Percentiles rank a stretch among this genome's conserved stretches.
phyloP scores from a whole-genome alignment of 1,284 basidiomycete genomes.

The Coniferiporia weirii region DNA sequence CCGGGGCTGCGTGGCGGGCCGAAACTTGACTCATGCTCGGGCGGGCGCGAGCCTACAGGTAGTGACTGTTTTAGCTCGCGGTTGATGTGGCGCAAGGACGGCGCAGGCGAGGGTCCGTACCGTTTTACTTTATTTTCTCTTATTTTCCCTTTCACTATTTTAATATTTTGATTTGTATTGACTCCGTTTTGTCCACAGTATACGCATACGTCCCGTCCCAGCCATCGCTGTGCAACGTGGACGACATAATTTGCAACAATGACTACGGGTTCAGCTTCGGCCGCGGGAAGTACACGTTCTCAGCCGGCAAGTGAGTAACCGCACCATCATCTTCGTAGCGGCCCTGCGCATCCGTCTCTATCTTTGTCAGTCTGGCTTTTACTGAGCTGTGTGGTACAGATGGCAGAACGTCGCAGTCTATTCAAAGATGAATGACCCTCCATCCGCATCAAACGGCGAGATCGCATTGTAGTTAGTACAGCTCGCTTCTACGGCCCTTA shows the following conservation, averaged over 20 bases:
- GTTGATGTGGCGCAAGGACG: slow-evolving; percentile 41
- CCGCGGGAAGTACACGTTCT: slow-evolving; percentile 35
- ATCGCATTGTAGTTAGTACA: slow-evolving; percentile 46
- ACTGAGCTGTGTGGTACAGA: not conserved
- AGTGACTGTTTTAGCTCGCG: slow-evolving; percentile 42
- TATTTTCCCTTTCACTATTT: slow-evolving; percentile 6
- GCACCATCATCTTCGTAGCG: too few species aligned
- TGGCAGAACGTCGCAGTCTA: not conserved
- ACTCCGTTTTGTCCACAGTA: slow-evolving; percentile 31
- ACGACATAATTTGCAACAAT: slow-evolving; percentile 33
- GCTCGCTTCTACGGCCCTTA: not conserved
- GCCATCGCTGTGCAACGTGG: slow-evolving; percentile 31
- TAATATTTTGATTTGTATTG: slow-evolving; percentile 12
- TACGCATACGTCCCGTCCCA: slow-evolving; percentile 58
- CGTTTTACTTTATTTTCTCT: not conserved
- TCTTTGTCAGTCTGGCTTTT: not conserved
- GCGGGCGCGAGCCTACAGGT: slow-evolving; percentile 36
- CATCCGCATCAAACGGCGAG: slow-evolving; percentile 51
- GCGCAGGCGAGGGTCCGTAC: slow-evolving; percentile 36
- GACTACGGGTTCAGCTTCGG: slow-evolving; percentile 39
- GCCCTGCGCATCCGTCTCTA: not conserved
- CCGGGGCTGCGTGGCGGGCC: slow-evolving; percentile 43
- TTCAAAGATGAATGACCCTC: slow-evolving; percentile 46
- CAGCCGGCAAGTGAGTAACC: slow-evolving; percentile 46
- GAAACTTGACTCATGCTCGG: slow-evolving; percentile 34